Percentiles rank a stretch among this genome's conserved stretches.
These are phyloP conservation scores for Solanum arcanum DNA, from an alignment of 257 asterid genomes.

Conservation along the genomic window DNA sequence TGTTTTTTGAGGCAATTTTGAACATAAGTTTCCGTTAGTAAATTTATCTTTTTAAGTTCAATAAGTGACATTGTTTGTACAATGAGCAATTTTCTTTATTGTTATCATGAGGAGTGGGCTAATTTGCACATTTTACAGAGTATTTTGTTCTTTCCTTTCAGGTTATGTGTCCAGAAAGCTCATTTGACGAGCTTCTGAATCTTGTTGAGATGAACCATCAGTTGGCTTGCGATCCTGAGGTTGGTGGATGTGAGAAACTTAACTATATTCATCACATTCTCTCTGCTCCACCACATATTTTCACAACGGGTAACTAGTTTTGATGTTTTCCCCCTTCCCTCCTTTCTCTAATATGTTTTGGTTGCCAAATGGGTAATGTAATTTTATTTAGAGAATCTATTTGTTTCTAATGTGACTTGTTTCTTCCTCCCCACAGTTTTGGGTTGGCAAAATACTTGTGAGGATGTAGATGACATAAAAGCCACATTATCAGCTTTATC, in stretches of 20 bases:
- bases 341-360: background rate
- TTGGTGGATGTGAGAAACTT: constrained; percentile 80
- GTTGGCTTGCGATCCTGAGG: constrained; percentile 88
- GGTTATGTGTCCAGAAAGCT: constrained; percentile 74
- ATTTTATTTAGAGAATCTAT: background rate
- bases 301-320: constrained; percentile 56
- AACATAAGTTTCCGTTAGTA: background rate
- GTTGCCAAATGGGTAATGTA: background rate
- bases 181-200: constrained; percentile 82
- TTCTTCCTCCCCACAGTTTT: constrained; percentile 38
- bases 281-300: constrained; percentile 72
- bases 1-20: background rate
- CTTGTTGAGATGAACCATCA: constrained; percentile 90
- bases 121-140: background rate
- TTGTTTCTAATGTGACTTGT: background rate
- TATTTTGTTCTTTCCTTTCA: constrained; percentile 15
- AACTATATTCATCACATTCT: constrained; percentile 79
- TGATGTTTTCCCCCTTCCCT: background rate
- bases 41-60: background rate
- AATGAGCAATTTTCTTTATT: constrained; percentile 2
- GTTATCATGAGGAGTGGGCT: background rate
- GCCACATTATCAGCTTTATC: constrained; percentile 52
- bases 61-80: background rate
- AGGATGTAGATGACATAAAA: constrained; percentile 53
- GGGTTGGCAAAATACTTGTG: constrained; percentile 95